A percentile compares a stretch with the other conserved stretches of the same genome.
Evolutionary conservation across 2,329 filamentous ascomycete species (phyloP).

Genomic region (Tolypocladium amazonense): DNA sequence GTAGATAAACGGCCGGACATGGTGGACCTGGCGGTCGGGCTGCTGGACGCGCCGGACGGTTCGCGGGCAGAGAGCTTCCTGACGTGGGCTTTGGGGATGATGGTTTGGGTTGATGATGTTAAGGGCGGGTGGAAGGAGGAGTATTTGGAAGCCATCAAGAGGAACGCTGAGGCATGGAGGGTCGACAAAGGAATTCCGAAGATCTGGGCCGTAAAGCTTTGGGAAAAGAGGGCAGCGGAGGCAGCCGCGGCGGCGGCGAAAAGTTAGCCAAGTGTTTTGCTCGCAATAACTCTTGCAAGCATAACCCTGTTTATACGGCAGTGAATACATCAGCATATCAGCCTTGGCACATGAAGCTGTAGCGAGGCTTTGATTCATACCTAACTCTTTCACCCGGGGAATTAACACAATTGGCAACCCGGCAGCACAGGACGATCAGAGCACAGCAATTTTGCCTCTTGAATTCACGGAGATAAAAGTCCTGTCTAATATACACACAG

Average conservation of each 20-base stretch:
- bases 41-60: conserved; percentile 32
- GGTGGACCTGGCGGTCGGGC: conserved; percentile 32
- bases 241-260: not conserved
- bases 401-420: no score
- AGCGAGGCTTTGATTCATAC: not conserved
- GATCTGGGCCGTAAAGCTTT: conserved; percentile 6
- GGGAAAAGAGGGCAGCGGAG: not conserved
- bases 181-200: conserved; percentile 3
- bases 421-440: not conserved
- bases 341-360: not conserved
- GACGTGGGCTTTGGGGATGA: conserved; percentile 26
- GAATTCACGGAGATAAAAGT: not conserved
- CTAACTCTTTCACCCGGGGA: no score
- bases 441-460: not conserved
- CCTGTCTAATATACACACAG: not conserved
- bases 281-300: not conserved
- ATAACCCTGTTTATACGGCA: not conserved
- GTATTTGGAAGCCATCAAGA: conserved; percentile 4
- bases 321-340: not conserved
- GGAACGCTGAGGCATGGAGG: conserved; percentile 11
- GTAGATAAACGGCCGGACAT: conserved; percentile 24
- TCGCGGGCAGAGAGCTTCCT: conserved; percentile 33
- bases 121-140: conserved; percentile 8
- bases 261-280: not conserved
- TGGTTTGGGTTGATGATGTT: conserved; percentile 3